A percentile compares a stretch with the other conserved stretches of the same genome.
Evolutionary conservation across 345 rosid genomes (phyloP).

Genomic region (Rhodomyrtus tomentosa): DNA sequence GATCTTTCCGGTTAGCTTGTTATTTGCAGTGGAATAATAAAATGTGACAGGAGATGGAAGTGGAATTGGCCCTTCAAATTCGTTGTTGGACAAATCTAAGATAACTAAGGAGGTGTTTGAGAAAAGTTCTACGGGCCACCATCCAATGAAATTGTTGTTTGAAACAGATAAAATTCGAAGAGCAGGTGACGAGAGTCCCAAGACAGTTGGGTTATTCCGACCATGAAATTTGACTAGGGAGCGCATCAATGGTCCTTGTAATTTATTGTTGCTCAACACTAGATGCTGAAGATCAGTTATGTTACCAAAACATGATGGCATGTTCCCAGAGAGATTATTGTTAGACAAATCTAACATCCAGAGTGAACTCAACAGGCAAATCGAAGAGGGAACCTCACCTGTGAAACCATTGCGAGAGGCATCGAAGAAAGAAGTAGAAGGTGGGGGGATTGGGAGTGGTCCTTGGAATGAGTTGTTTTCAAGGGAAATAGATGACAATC

Average conservation of each 20-base stretch:
- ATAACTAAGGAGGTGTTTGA: background rate
- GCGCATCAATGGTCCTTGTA: background rate
- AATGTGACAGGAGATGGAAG: background rate
- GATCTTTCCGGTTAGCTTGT: background rate
- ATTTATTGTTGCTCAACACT: background rate
- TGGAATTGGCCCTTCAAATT: background rate
- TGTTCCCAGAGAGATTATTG: background rate
- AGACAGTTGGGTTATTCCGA: background rate
- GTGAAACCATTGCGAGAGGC: too few relatives aligned
- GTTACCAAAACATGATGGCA: background rate
- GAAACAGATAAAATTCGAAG: accelerated
- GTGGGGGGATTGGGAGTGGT: too few relatives aligned
- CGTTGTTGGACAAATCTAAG: background rate
- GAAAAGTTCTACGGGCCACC: background rate
- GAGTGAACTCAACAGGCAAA: background rate
- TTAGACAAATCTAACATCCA: background rate
- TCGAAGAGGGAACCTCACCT: background rate
- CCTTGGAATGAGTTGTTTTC: too few relatives aligned
- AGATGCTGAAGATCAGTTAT: background rate
- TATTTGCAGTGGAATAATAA: background rate
- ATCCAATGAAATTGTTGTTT: background rate
- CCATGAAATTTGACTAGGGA: background rate
- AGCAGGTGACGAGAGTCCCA: background rate
- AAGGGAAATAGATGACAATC: too few relatives aligned
- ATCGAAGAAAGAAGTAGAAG: too few relatives aligned